Conservation (phyloP, 2,329 filamentous ascomycete species). For the Ophiognomonia clavigignenti-juglandacearum region DNA sequence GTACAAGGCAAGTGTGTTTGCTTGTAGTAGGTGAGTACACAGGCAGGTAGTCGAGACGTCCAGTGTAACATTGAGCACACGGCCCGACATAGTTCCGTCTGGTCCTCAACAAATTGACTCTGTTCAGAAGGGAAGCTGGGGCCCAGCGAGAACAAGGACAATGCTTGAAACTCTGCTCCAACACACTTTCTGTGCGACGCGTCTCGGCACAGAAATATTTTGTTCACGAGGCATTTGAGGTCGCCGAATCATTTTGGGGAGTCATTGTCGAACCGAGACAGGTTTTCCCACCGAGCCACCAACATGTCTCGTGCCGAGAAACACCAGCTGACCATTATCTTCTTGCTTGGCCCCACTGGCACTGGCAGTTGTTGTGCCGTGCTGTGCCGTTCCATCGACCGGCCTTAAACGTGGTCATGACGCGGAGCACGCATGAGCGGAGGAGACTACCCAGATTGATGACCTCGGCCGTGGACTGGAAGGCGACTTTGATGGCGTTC, state of each 20-base stretch:
- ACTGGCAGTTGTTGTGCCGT: too few species aligned
- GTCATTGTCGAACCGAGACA: slow-evolving; percentile 10
- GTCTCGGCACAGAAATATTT: slow-evolving; percentile 3
- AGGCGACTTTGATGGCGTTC: neutral
- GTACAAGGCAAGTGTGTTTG: too few species aligned
- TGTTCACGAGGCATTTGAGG: neutral
- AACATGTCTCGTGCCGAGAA: slow-evolving; percentile 7
- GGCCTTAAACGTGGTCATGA: neutral
- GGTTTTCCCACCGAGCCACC: slow-evolving; percentile 4
- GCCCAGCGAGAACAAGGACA: neutral
- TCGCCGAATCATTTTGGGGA: neutral
- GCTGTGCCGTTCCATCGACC: too few species aligned
- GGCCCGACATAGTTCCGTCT: neutral
- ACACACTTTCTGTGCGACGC: neutral
- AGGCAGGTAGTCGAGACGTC: neutral
- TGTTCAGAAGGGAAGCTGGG: too few species aligned
- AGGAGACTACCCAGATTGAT: neutral
- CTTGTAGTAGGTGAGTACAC: too few species aligned
- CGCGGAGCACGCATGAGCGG: neutral
- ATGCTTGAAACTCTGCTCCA: too few species aligned
- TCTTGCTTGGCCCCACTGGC: too few species aligned
- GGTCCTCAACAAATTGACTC: neutral
- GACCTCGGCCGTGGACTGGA: neutral
- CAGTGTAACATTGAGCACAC: slow-evolving; percentile 1
- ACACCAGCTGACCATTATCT: slow-evolving; percentile 8